Base-by-base conservation (phyloP, 2,329 filamentous ascomycete genomes). In the Pyrenochaeta sp. region DNA sequence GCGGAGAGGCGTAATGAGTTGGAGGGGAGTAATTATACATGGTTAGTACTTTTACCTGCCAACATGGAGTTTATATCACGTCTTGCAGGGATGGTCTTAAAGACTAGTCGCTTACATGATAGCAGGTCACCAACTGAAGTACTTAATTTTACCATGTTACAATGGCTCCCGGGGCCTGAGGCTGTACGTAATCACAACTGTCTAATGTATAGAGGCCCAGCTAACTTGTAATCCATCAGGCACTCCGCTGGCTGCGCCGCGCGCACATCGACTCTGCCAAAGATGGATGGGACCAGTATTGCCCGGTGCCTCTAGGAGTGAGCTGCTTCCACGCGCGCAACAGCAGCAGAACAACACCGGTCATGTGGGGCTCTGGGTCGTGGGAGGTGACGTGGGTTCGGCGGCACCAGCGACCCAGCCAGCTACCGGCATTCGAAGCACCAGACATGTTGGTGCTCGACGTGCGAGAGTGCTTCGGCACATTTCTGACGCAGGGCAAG, bases 141-240 rank as follows among this genome's bases (percentile, higher is more conserved):
- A 17, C 74, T 88, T 44, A 82, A 81, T 17, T 64, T 59, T 51
- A 60, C 58, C 1, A 65, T 65, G 61, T 69, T 87, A 19, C 80
- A 83, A 15, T 88, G 85, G 86, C 67, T 88, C 1, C 84, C 85
- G 0, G 85, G 85, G 0, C 84, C 84, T 0, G 85, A 88, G 58
- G 48, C 48, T 38, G 51, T 53, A 45, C 23, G 35, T 38, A 28
- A 13, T 18, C 15, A n/a, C 4, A 28, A 10, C 26, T 11, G 9
- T 28, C 10, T n/a, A 27, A 17, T 14, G 13, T 8, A 18, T 18
- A 14, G 22, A 3, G 40, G 39, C 11, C 6, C 4, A n/a, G 32
- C 27, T 26, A 18, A 43, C 32, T 17, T 18, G n/a, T 13, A 20
- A 19, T 27, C 14, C 3, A 13, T 2, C 24, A 44, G 44, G 43